A percentile compares a stretch with the other conserved stretches of the same genome.
Conservation (phyloP, 371 early-diverging fungal genomes). For the Syncephalis plumigaleata region DNA sequence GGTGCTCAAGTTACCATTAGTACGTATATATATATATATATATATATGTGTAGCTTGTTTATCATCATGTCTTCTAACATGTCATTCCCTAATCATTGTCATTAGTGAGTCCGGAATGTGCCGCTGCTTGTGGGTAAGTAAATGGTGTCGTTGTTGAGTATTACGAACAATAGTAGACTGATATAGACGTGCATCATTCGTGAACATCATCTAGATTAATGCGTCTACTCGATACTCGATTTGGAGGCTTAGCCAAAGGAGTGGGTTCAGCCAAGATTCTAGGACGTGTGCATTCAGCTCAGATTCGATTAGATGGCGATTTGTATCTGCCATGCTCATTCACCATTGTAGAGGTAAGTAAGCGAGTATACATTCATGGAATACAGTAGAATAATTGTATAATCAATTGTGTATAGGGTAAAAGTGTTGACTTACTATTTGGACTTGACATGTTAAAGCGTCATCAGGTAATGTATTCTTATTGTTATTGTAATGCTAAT, state of each 20-base stretch:
- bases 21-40: constrained; percentile 20
- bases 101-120: constrained; percentile 63
- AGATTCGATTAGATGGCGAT: constrained; percentile 53
- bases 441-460: constrained; percentile 90
- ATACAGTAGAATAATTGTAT: not conserved
- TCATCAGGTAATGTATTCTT: constrained; percentile 42
- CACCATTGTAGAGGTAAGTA: constrained; percentile 64
- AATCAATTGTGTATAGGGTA: constrained; percentile 37
- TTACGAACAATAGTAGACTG: too few species aligned
- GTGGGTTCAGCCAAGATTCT: constrained; percentile 91
- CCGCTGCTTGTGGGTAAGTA: constrained; percentile 51
- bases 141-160: not conserved
- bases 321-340: constrained; percentile 73
- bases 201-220: constrained; percentile 37
- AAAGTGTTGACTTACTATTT: constrained; percentile 79
- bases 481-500: not conserved
- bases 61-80: too few species aligned
- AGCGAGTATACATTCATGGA: not conserved
- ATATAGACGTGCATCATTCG: too few species aligned
- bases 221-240: constrained; percentile 78
- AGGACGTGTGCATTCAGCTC: constrained; percentile 83
- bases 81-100: constrained; percentile 1
- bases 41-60: too few species aligned
- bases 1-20: constrained; percentile 95
- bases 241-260: constrained; percentile 82